Evolutionary conservation across 345 rosid species (phyloP).

Genomic region (Citropsis articulata): DNA sequence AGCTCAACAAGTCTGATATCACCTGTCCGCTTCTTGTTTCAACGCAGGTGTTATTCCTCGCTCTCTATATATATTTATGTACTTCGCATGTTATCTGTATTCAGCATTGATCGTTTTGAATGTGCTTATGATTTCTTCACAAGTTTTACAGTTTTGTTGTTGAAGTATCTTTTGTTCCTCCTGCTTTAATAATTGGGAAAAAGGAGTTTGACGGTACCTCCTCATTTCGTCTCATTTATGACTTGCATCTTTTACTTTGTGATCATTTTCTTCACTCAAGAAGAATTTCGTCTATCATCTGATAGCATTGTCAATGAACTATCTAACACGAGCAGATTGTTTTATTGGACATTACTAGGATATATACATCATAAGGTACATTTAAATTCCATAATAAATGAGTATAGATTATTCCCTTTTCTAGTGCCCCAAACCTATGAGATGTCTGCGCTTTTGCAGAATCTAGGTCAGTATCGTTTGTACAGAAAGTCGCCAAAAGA

Average conservation of each 20-base stretch:
- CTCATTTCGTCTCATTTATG: too few relatives aligned
- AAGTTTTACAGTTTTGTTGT: neutral
- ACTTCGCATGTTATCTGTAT: too few relatives aligned
- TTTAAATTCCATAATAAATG: neutral
- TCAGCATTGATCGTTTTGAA: too few relatives aligned
- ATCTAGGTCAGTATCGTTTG: neutral
- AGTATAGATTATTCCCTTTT: neutral
- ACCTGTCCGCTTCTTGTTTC: conserved; percentile 38
- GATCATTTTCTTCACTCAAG: too few relatives aligned
- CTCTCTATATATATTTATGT: neutral
- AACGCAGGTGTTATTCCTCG: conserved; percentile 26
- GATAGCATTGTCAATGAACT: too few relatives aligned
- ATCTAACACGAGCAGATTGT: neutral
- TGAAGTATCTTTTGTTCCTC: too few relatives aligned
- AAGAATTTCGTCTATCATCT: too few relatives aligned
- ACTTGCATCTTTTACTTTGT: too few relatives aligned
- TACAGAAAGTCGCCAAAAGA: neutral
- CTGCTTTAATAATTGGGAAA: too few relatives aligned
- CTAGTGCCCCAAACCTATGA: neutral
- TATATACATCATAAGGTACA: neutral
- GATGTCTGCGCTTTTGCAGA: neutral
- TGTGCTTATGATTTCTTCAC: neutral
- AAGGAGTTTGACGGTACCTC: too few relatives aligned
- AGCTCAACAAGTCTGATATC: conserved; percentile 31
- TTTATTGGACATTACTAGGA: neutral